Percentiles rank a stretch among this genome's conserved stretches.
Evolutionary conservation across 2,329 filamentous ascomycete genomes (phyloP).

Genomic region (Trichoderma sp.): DNA sequence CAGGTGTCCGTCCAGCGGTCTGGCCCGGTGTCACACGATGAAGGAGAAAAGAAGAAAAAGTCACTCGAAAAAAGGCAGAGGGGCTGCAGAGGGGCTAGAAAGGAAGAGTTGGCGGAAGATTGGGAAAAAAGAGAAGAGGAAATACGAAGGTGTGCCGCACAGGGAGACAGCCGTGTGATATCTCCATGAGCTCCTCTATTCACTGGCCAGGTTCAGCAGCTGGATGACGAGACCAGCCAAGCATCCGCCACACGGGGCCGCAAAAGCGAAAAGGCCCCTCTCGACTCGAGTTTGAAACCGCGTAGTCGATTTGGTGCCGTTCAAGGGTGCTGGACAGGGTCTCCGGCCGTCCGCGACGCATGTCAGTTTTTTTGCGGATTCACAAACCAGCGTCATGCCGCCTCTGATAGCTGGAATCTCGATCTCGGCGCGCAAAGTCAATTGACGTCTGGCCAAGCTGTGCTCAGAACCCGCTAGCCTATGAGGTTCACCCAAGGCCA

Average conservation of each 20-base stretch:
- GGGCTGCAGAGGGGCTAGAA: slow-evolving; percentile 7
- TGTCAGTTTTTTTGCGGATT: neutral
- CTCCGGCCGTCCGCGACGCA: neutral
- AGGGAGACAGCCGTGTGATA: slow-evolving; percentile 10
- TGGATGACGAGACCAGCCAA: neutral
- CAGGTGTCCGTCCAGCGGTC: slow-evolving; percentile 6
- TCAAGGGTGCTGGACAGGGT: slow-evolving; percentile 14
- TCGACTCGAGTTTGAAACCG: slow-evolving; percentile 18
- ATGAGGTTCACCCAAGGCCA: slow-evolving; percentile 1
- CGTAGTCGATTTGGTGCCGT: slow-evolving; percentile 8
- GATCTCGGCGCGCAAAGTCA: slow-evolving; percentile 20
- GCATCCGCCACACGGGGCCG: slow-evolving; percentile 12
- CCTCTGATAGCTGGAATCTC: slow-evolving; percentile 16
- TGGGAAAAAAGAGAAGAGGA: neutral
- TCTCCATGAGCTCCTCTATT: slow-evolving; percentile 16
- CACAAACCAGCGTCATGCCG: slow-evolving; percentile 8
- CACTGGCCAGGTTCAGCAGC: slow-evolving; percentile 5
- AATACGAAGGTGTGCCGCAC: slow-evolving; percentile 24
- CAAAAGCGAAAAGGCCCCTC: neutral
- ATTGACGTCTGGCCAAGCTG: slow-evolving; percentile 5
- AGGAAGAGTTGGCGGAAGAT: neutral
- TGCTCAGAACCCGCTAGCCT: neutral
- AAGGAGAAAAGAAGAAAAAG: neutral
- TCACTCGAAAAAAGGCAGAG: neutral
- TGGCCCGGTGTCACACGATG: neutral